Evolutionary conservation across 2,329 filamentous ascomycete species (phyloP), one percentile per base, ranked within the genome.

Genomic region (Exophiala mesophila): DNA sequence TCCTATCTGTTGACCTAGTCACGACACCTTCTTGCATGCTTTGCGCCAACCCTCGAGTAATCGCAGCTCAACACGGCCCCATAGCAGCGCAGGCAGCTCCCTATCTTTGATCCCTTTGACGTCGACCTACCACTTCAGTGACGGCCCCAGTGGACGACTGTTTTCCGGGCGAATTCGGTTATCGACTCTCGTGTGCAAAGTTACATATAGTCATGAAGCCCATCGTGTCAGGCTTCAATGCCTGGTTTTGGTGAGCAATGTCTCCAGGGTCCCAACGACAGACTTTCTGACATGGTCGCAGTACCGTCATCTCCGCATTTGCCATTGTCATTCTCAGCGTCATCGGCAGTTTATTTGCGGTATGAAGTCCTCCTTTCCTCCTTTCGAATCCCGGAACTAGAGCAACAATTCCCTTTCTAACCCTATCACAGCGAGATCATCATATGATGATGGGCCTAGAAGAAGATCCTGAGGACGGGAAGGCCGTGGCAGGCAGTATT

Each of bases 131-230:
- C n/a, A n/a, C n/a, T n/a, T n/a, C n/a, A n/a, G n/a, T n/a, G n/a
- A n/a, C n/a, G n/a, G n/a, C n/a, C n/a, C n/a, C n/a, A n/a, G n/a
- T n/a, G n/a, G n/a, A n/a, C n/a, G n/a, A n/a, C n/a, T n/a, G n/a
- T n/a, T n/a, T n/a, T n/a, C n/a, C n/a, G n/a, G n/a, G n/a, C n/a
- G n/a, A n/a, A n/a, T n/a, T n/a, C n/a, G n/a, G n/a, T n/a, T n/a
- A n/a, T n/a, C n/a, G n/a, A n/a, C n/a, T n/a, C n/a, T n/a, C n/a
- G n/a, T n/a, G n/a, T n/a, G n/a, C n/a, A n/a, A n/a, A n/a, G n/a
- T n/a, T n/a, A n/a, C n/a, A n/a, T n/a, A n/a, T n/a, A n/a, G n/a
- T 26, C 23, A 96, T 96, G 89, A 96, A 96, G 82, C 89, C 90
- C 56, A 74, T 97, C 63, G 86, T 97, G 57, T 85, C 87, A 62